A percentile compares a stretch with the other conserved stretches of the same genome.
phyloP scores from a whole-genome alignment of 495 filamentous ascomycete species.

The Saxophila tyrrhenica region DNA sequence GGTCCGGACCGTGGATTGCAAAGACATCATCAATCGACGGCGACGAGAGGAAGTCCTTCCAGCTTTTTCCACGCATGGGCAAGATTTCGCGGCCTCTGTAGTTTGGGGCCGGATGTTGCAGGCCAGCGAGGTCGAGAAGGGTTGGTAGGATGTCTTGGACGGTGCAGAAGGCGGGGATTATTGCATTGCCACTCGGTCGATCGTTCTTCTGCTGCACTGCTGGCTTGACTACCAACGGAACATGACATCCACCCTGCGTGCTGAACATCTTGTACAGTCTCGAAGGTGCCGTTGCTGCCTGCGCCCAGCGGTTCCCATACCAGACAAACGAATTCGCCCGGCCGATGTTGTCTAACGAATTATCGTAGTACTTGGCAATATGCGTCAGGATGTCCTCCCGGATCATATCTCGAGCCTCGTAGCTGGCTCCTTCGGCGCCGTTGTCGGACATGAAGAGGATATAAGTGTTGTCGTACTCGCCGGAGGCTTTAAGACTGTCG shows the following conservation, averaged over 20 bases:
- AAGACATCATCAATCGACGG: conserved; percentile 27
- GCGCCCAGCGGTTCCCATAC: conserved; percentile 44
- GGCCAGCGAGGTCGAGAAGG: conserved; percentile 13
- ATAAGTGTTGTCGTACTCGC: conserved; percentile 49
- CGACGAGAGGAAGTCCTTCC: conserved; percentile 10
- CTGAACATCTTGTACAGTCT: conserved; percentile 38
- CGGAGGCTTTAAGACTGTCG: conserved; percentile 38
- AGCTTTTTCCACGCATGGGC: conserved; percentile 4
- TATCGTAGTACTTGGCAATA: conserved; percentile 48
- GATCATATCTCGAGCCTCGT: conserved; percentile 42
- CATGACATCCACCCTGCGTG: not conserved
- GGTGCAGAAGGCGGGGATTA: conserved; percentile 17
- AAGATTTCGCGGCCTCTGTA: conserved; percentile 9
- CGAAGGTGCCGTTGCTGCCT: conserved; percentile 48
- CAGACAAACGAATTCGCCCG: conserved; percentile 48
- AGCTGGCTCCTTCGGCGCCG: conserved; percentile 41
- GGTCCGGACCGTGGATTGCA: conserved; percentile 7
- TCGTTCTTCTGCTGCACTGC: conserved; percentile 36
- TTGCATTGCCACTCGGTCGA: conserved; percentile 38
- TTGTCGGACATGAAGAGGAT: conserved; percentile 52
- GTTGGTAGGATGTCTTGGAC: conserved; percentile 20
- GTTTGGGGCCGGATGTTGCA: conserved; percentile 1
- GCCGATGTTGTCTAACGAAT: conserved; percentile 47
- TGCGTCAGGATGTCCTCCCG: conserved; percentile 35
- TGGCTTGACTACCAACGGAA: not conserved